Percentiles rank a stretch among this genome's conserved stretches.
These are phyloP conservation scores for Xylaria sp. DNA, from an alignment of 495 filamentous ascomycete genomes.

Conservation along the genomic window DNA sequence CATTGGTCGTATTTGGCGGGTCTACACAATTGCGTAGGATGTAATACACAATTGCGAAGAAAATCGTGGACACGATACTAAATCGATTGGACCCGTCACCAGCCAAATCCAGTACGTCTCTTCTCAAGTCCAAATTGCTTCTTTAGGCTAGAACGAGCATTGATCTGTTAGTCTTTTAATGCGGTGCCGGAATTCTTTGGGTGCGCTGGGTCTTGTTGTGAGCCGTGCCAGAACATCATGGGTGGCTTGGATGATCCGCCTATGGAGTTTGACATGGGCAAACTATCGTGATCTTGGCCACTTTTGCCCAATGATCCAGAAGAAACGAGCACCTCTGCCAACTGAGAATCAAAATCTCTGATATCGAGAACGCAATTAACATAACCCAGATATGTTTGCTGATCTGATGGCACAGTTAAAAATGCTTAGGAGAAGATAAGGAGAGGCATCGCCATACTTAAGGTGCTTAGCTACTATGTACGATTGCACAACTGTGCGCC, in stretches of 20 bases:
- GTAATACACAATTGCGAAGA: not conserved
- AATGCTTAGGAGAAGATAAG: not conserved
- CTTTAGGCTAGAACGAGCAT: not conserved
- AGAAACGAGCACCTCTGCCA: not conserved
- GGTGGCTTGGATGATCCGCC: not conserved
- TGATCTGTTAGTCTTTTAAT: not conserved
- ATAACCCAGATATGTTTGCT: not conserved
- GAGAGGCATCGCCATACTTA: not conserved
- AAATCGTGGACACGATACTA: not conserved
- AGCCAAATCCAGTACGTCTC: not conserved
- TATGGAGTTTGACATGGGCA: not conserved
- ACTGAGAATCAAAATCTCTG: not conserved
- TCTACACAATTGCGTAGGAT: conserved; percentile 8
- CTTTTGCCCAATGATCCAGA: not conserved
- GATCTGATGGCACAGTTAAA: not conserved
- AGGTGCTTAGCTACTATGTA: not conserved
- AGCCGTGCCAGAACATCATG: not conserved
- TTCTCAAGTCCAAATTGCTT: not conserved
- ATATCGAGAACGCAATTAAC: not conserved
- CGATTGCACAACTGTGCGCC: not conserved
- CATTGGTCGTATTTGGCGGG: conserved; percentile 4
- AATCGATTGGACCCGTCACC: not conserved
- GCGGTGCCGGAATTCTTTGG: not conserved
- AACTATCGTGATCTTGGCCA: not conserved
- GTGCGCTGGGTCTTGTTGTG: not conserved